Evolutionary conservation across 495 filamentous ascomycete species (phyloP).

Genomic region (Talaromyces nanjingensis): DNA sequence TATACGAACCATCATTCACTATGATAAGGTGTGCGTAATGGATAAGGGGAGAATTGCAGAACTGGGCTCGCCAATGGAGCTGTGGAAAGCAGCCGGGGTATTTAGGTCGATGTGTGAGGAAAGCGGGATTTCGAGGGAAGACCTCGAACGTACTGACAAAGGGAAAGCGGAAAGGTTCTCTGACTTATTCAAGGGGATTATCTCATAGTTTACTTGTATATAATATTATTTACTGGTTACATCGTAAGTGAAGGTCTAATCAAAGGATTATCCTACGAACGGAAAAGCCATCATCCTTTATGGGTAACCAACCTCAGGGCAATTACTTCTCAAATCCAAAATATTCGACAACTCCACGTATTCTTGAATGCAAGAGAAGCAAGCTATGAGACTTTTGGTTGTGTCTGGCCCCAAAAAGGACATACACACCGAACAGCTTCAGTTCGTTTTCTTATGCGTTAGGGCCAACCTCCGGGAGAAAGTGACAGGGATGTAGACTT

Average conservation of each 20-base stretch:
- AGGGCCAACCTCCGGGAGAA: background rate
- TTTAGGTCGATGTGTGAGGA: constrained; percentile 62
- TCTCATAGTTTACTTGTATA: background rate
- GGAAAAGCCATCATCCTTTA: background rate
- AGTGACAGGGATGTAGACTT: background rate
- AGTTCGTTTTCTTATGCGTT: background rate
- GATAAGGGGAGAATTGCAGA: constrained; percentile 60
- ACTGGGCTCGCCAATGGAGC: constrained; percentile 53
- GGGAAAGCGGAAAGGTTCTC: background rate
- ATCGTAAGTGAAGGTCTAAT: background rate
- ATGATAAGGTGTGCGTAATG: constrained; percentile 69
- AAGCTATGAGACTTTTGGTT: no score
- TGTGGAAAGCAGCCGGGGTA: constrained; percentile 35
- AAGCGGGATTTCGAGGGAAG: constrained; percentile 33
- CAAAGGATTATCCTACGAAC: background rate
- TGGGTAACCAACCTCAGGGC: background rate
- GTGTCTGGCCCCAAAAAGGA: background rate
- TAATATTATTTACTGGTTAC: background rate
- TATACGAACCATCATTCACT: constrained; percentile 67
- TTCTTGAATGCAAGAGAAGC: no score
- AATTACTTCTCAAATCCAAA: background rate
- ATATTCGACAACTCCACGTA: background rate
- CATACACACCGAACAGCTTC: background rate
- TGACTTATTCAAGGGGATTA: background rate
- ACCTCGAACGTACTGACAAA: background rate